Conservation (phyloP, 768 basidiomycete species). For the Trametes maxima region DNA sequence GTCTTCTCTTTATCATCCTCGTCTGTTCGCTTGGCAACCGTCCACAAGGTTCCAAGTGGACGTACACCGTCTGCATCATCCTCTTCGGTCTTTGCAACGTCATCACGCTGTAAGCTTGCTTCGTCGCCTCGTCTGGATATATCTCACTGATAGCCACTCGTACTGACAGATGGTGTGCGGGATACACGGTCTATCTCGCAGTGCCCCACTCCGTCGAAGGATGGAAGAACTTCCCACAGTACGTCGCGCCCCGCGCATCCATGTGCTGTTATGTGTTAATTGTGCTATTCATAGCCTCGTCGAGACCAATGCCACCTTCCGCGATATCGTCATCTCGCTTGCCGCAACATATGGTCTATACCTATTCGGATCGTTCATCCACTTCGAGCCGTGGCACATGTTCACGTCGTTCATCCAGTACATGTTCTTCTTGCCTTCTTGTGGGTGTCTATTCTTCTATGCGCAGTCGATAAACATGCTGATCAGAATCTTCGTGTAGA, state of each 20-base stretch:
- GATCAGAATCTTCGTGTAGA: constrained; percentile 37
- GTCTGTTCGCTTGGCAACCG: constrained; percentile 93
- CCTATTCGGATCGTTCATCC: constrained; percentile 83
- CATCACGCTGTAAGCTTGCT: constrained; percentile 53
- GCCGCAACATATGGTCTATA: constrained; percentile 81
- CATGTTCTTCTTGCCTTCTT: constrained; percentile 84
- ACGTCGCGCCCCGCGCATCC: constrained; percentile 28
- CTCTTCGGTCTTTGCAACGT: constrained; percentile 78
- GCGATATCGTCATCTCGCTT: constrained; percentile 83
- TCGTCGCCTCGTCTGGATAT: too few relatives aligned
- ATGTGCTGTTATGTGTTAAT: neutral
- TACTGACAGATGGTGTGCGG: constrained; percentile 68
- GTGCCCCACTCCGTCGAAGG: constrained; percentile 74
- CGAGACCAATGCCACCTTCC: constrained; percentile 65
- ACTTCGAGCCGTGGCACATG: constrained; percentile 97
- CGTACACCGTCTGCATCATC: constrained; percentile 73
- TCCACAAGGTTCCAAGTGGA: constrained; percentile 89
- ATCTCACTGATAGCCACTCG: neutral
- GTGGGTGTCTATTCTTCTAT: constrained; percentile 39
- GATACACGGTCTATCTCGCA: constrained; percentile 85
- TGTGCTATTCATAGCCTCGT: constrained; percentile 49
- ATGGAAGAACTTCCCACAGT: constrained; percentile 77
- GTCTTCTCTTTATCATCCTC: constrained; percentile 75
- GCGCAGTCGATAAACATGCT: constrained; percentile 9
- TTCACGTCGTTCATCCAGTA: constrained; percentile 92